Evolutionary conservation across 352 stramenopile species (phyloP).

Genomic region (Globisporangium canariense): DNA sequence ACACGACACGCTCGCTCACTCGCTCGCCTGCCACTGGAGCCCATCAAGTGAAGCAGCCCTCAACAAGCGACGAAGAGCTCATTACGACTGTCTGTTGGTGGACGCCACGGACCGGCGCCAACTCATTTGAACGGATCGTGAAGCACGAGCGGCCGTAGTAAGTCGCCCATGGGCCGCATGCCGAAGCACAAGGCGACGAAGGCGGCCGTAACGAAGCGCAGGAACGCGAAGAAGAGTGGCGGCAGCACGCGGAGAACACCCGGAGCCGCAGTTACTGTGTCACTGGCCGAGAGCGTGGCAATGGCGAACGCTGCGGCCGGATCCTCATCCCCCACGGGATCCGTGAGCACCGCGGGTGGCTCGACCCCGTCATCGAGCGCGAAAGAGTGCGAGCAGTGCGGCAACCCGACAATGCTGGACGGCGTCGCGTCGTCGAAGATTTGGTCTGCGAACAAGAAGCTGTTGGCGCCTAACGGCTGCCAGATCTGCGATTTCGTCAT

Average conservation of each 20-base stretch:
- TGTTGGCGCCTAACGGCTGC: constrained; percentile 44
- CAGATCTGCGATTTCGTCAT: constrained; percentile 83
- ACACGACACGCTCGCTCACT: background rate
- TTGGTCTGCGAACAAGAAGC: constrained; percentile 47
- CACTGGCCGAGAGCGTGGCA: constrained; percentile 11
- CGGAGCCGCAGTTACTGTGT: constrained; percentile 9
- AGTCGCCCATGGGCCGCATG: constrained; percentile 18
- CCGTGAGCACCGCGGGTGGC: constrained; percentile 12
- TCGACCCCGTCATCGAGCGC: constrained; percentile 20
- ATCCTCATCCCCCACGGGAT: constrained; percentile 12
- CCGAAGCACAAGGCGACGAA: constrained; percentile 22
- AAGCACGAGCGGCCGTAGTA: background rate
- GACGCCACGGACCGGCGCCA: background rate
- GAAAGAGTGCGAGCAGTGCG: constrained; percentile 56
- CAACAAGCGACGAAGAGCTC: background rate
- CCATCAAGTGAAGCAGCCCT: background rate
- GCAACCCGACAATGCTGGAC: constrained; percentile 31
- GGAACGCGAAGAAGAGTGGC: constrained; percentile 18
- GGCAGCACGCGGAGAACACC: constrained; percentile 27
- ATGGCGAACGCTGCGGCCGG: constrained; percentile 9
- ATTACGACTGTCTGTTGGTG: constrained; percentile 1
- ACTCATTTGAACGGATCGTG: background rate
- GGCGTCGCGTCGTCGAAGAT: constrained; percentile 34
- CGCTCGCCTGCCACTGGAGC: background rate
- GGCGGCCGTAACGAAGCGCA: constrained; percentile 16